Percentiles rank a stretch among this genome's conserved stretches.
Evolutionary conservation across 352 stramenopile genomes (phyloP).

Genomic region (Pythium angustatum): DNA sequence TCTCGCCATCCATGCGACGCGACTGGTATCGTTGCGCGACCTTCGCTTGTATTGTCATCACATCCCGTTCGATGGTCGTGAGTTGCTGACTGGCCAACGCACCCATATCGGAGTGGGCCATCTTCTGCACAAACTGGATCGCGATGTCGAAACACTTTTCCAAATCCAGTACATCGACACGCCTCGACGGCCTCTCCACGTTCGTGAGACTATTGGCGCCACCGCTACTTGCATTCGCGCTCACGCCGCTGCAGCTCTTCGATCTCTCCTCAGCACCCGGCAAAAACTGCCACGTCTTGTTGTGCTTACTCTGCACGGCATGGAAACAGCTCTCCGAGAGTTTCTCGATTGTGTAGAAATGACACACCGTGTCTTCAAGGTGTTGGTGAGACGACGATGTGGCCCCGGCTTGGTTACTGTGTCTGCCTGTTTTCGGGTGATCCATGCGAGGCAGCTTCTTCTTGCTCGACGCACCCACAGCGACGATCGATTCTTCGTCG

Average conservation of each 20-base stretch:
- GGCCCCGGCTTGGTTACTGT: not conserved
- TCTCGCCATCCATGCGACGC: not conserved
- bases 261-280: constrained; percentile 60
- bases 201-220: constrained; percentile 48
- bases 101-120: constrained; percentile 37
- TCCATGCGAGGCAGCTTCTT: constrained; percentile 49
- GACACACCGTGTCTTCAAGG: constrained; percentile 45
- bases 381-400: constrained; percentile 10
- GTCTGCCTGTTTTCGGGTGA: not conserved
- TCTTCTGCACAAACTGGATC: constrained; percentile 60
- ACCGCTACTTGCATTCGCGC: constrained; percentile 33
- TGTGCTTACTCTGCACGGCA: constrained; percentile 57
- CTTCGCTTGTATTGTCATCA: constrained; percentile 55
- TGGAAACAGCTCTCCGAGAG: constrained; percentile 71
- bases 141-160: constrained; percentile 69
- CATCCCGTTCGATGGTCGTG: constrained; percentile 67
- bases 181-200: constrained; percentile 58
- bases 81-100: constrained; percentile 46
- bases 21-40: constrained; percentile 31
- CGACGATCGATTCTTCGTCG: not conserved
- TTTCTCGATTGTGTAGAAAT: constrained; percentile 82
- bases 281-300: constrained; percentile 77
- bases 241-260: constrained; percentile 45
- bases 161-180: constrained; percentile 70
- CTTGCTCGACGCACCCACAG: constrained; percentile 12